Evolutionary conservation across 148 eudicot species (phyloP).

Genomic region (Cornus suecica): DNA sequence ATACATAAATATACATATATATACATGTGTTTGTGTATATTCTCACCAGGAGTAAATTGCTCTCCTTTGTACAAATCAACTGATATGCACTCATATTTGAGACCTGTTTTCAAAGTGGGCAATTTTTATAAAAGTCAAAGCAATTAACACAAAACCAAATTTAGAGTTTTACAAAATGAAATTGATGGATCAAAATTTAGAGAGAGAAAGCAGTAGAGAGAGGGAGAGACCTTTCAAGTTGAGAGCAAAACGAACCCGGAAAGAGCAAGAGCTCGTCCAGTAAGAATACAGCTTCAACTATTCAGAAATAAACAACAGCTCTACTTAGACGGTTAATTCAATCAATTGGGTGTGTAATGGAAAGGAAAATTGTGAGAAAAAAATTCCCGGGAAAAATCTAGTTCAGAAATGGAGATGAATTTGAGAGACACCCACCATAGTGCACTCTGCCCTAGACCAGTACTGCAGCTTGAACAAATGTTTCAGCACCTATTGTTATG

Average conservation of each 20-base stretch:
- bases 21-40: too few relatives aligned
- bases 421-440: too few relatives aligned
- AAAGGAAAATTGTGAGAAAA: too few relatives aligned
- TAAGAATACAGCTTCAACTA: slow-evolving; percentile 74
- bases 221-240: slow-evolving; percentile 57
- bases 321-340: not conserved
- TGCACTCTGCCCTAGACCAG: too few relatives aligned
- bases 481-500: too few relatives aligned
- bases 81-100: slow-evolving; percentile 74
- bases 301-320: not conserved
- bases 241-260: slow-evolving; percentile 92
- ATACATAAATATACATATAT: not conserved
- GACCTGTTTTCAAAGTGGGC: slow-evolving; percentile 35
- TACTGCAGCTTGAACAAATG: too few relatives aligned
- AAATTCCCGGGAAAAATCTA: too few relatives aligned
- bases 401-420: too few relatives aligned
- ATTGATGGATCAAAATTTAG: not conserved
- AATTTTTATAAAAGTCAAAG: not conserved
- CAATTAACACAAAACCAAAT: not conserved
- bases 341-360: too few relatives aligned
- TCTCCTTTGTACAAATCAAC: slow-evolving; percentile 79
- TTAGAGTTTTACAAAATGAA: slow-evolving; percentile 2
- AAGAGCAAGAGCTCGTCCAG: slow-evolving; percentile 71
- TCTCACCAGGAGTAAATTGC: slow-evolving; percentile 60
- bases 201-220: not conserved